Evolutionary conservation across 345 rosid species (phyloP), one percentile per base, ranked within the genome.

Genomic region (Psidium friedrichsthalianum): DNA sequence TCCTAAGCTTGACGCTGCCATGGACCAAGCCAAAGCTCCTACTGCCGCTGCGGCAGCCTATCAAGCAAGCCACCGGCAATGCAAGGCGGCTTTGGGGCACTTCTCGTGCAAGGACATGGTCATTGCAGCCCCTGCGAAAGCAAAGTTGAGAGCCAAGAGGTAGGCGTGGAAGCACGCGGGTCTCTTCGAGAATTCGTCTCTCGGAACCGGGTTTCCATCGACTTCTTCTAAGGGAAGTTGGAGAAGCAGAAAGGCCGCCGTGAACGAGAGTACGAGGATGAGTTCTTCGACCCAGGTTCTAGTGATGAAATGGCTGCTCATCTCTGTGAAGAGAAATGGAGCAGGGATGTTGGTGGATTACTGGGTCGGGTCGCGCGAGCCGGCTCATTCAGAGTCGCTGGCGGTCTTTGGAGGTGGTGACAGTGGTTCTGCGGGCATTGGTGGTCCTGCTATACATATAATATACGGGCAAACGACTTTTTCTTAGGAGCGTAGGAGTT

Each of bases 201-300:
- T 85, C 0, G 86, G 86, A 42, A 85, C 86, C 1, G 69, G 86
- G 83, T 78, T 56, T 54, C 86, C 86, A 40, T 85, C 11, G 42
- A 76, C 49, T 20, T 42, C 21, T 83, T 85, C 86, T 21, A 32
- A 85, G 6, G 86, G 86, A 25, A 85, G 86, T 10, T 25, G 83
- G 69, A 85, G 86, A 51, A 85, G 86, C 24, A 6, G 6, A 8
- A 76, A 27, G 12, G 86, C 29, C 24, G n/a, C 24, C 54, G 32
- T 40, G n/a, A 85, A 54, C 3, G 83, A 16, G 86, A 9, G 18
- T 11, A 56, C 44, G 44, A 85, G 49, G 69, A 85, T 85, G 51
- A 56, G 13, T 32, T 85, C 86, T 20, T 58, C 82, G 0, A 61
- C 80, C 20, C 74, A 0, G 14, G 15, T 5, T 20, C 53, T 10